Evolutionary conservation across 2,329 filamentous ascomycete species (phyloP).

Genomic region (Cryphonectria parasitica): DNA sequence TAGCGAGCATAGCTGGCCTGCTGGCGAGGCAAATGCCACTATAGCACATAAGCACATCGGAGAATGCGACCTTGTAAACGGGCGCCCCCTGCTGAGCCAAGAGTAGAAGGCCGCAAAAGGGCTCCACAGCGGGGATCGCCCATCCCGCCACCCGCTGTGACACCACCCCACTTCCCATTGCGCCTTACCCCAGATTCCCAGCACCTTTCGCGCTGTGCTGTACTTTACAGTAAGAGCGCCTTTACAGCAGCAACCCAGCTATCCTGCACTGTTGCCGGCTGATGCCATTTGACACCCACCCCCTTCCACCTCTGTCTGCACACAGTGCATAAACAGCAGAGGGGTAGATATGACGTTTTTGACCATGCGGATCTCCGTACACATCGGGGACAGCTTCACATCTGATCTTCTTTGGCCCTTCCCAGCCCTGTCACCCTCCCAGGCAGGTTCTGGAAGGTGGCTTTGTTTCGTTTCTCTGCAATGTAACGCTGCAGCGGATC

Average conservation of each 20-base stretch:
- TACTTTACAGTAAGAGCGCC: too few relatives aligned
- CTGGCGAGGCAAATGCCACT: background rate
- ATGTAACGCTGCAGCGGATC: slow-evolving; percentile 7
- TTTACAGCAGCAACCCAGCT: background rate
- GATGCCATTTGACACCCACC: background rate
- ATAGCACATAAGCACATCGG: background rate
- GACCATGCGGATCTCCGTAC: background rate
- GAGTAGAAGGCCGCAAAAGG: background rate
- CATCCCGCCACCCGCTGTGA: background rate
- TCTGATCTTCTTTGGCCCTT: background rate
- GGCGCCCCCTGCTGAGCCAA: background rate
- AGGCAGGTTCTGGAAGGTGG: slow-evolving; percentile 2
- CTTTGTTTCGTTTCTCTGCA: background rate
- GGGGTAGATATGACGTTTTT: background rate
- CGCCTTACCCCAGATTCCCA: background rate
- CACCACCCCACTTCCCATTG: background rate
- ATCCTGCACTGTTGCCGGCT: background rate
- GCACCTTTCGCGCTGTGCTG: background rate
- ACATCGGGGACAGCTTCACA: slow-evolving; percentile 4
- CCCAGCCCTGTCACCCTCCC: background rate
- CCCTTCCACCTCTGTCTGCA: background rate
- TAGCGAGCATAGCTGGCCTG: background rate
- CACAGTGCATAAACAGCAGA: background rate
- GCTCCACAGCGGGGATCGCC: background rate
- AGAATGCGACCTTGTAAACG: background rate